Evolutionary conservation across 441 rosid genomes (phyloP).

Genomic region (Croton laevigatus): DNA sequence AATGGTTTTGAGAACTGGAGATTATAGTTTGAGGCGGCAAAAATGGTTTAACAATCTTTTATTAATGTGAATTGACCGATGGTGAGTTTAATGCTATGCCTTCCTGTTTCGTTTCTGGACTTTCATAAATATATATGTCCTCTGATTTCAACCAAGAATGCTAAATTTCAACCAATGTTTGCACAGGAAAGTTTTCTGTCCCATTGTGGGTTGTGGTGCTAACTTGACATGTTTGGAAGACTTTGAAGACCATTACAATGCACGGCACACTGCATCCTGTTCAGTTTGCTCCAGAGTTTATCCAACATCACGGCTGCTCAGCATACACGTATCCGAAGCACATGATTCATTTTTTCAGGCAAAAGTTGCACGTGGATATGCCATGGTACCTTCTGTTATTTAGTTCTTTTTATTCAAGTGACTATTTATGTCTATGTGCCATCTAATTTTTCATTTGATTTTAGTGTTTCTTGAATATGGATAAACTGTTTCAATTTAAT

Average conservation of each 20-base stretch:
- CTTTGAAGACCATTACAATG: conserved; percentile 84
- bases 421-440: neutral
- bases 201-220: conserved; percentile 78
- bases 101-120: neutral
- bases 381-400: conserved; percentile 48
- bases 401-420: neutral
- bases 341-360: conserved; percentile 95
- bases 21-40: too few species aligned
- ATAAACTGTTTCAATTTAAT: neutral
- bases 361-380: conserved; percentile 84
- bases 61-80: neutral
- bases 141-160: neutral
- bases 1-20: too few species aligned
- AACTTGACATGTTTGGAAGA: conserved; percentile 54
- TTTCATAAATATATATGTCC: neutral
- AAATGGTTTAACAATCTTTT: neutral
- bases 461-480: neutral
- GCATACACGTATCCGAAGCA: conserved; percentile 83
- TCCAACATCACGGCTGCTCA: conserved; percentile 77
- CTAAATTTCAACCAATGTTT: conserved; percentile 24
- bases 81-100: neutral
- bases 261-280: conserved; percentile 83
- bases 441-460: neutral
- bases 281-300: conserved; percentile 83
- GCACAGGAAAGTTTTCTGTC: conserved; percentile 70